Evolutionary conservation across 495 filamentous ascomycete species (phyloP), one percentile per base, ranked within the genome.

Genomic region (Talaromyces liani): DNA sequence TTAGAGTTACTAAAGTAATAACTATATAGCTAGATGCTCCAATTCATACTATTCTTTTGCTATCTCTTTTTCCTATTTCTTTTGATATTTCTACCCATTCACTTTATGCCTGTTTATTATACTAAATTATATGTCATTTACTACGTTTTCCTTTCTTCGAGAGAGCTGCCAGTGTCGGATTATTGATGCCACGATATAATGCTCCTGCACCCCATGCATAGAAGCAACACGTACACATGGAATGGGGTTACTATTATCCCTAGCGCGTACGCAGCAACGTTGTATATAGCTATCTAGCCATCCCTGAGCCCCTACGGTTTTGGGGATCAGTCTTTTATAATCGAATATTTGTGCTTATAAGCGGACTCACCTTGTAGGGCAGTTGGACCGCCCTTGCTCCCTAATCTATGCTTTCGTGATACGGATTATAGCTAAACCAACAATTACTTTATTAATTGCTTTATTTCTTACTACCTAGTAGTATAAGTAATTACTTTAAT

Each of bases 321-420:
- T n/a, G n/a, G n/a, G n/a, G n/a, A n/a, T n/a, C n/a, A n/a, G n/a
- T n/a, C n/a, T n/a, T n/a, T n/a, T 36, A 22, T 58, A 36, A 22
- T 22, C 18, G 2, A 34, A 58, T 58, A 58, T 58, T 58, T 27
- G 25, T 27, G 9, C 14, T 36, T 34, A 58, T 58, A 36, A 36
- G 14, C 56, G 36, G 56, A 29, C 56, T 58, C 56, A 36, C 56
- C 56, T 3, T 2, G 5, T 39, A 58, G 56, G 29, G 56, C 56
- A 36, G 56, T 58, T 36, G 56, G 56, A 58, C 56, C 14, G 31
- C 56, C n/a, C 56, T 58, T 58, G 14, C 56, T 58, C 27, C 56
- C 56, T 55, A 27, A 1, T 55, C 51, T 55, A 55, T 27, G 51
- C 51, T 55, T 55, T n/a, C 1, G 41, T 54, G 22, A 47, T 47